A percentile compares a stretch with the other conserved stretches of the same genome.
phyloP scores from a whole-genome alignment of 2,329 filamentous ascomycete genomes.

The Clarireedia monteithiana region DNA sequence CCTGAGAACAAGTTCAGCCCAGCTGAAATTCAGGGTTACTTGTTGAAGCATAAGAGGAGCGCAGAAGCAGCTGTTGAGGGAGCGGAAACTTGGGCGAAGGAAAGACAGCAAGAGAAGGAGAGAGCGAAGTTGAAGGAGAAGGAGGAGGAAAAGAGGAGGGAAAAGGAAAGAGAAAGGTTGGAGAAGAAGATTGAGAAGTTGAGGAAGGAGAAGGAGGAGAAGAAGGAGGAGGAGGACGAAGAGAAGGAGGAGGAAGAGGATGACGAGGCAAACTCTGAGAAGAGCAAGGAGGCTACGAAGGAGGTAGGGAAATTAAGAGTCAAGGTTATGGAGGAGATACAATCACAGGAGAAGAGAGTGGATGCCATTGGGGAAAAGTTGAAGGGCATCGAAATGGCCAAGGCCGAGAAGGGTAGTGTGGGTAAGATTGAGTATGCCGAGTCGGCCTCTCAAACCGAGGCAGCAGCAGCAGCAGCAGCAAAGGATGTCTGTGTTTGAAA shows the following conservation, averaged over 20 bases:
- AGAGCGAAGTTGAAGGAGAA: slow-evolving; percentile 24
- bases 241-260: slow-evolving; percentile 1
- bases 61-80: slow-evolving; percentile 47
- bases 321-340: not conserved
- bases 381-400: not conserved
- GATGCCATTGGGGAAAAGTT: not conserved
- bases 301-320: not conserved
- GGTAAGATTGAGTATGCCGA: not conserved
- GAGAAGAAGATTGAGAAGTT: slow-evolving; percentile 13
- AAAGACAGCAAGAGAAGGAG: slow-evolving; percentile 40
- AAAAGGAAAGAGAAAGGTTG: slow-evolving; percentile 16
- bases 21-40: slow-evolving; percentile 57
- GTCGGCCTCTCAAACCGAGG: not conserved
- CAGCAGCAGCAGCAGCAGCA: not conserved
- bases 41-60: slow-evolving; percentile 54
- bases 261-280: not conserved
- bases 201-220: slow-evolving; percentile 10
- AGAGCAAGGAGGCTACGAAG: not conserved
- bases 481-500: not conserved
- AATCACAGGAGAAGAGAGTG: not conserved
- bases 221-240: slow-evolving; percentile 11
- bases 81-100: slow-evolving; percentile 46
- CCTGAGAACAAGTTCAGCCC: slow-evolving; percentile 47
- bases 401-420: not conserved
- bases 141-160: slow-evolving; percentile 21